phyloP scores from a whole-genome alignment of 352 stramenopile genomes.

The Hyaloperonospora brassicae region DNA sequence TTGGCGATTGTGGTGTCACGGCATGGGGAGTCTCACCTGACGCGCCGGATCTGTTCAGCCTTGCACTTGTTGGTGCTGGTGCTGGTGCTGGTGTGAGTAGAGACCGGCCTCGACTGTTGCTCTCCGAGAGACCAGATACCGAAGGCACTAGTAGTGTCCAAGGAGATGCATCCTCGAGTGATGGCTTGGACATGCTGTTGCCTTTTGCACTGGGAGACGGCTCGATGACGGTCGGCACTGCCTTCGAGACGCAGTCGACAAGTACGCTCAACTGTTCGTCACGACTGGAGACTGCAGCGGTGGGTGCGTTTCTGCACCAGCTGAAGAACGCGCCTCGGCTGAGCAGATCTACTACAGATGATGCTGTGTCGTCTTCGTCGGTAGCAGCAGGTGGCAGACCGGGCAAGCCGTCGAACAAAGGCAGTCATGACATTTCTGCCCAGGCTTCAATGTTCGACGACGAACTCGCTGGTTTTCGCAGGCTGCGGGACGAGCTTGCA shows the following conservation, averaged over 20 bases:
- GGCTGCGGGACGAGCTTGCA: slow-evolving; percentile 55
- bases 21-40: slow-evolving; percentile 66
- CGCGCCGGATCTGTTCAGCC: slow-evolving; percentile 51
- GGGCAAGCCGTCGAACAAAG: slow-evolving; percentile 2
- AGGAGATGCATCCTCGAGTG: slow-evolving; percentile 16
- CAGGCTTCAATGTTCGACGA: slow-evolving; percentile 54
- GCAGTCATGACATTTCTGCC: slow-evolving; percentile 3
- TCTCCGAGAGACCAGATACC: slow-evolving; percentile 14
- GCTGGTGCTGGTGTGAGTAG: slow-evolving; percentile 12
- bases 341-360: slow-evolving; percentile 6
- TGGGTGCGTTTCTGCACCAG: slow-evolving; percentile 74
- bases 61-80: slow-evolving; percentile 34
- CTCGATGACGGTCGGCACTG: slow-evolving; percentile 28
- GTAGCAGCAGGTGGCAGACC: background rate
- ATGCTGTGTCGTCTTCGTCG: too few species aligned
- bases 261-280: slow-evolving; percentile 15
- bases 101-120: slow-evolving; percentile 32
- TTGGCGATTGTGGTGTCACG: slow-evolving; percentile 43
- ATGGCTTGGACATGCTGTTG: slow-evolving; percentile 36
- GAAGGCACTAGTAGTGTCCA: slow-evolving; percentile 3
- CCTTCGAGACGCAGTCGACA: slow-evolving; percentile 33
- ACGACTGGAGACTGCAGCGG: slow-evolving; percentile 45
- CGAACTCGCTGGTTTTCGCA: slow-evolving; percentile 67
- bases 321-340: slow-evolving; percentile 70
- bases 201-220: slow-evolving; percentile 60